Conservation (phyloP, 768 basidiomycete species). For the Strobilomyces dryophilus region DNA sequence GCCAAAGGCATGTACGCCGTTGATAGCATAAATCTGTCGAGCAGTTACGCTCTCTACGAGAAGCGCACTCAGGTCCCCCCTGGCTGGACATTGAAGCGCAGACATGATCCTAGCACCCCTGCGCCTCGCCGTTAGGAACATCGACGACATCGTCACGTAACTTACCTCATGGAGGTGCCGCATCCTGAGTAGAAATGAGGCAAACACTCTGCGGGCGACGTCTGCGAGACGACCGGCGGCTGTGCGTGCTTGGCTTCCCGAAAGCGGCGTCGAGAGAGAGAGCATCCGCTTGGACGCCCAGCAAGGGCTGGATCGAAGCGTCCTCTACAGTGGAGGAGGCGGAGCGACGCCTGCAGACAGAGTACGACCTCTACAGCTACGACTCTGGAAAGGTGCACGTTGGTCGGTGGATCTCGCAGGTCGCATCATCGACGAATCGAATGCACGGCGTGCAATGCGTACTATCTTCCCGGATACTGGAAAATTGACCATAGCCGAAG, state of each 20-base stretch:
- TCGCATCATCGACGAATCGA: background rate
- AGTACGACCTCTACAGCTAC: slow-evolving; percentile 33
- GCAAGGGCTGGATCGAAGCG: slow-evolving; percentile 27
- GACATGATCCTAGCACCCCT: slow-evolving; percentile 14
- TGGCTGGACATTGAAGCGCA: slow-evolving; percentile 36
- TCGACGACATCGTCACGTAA: slow-evolving; percentile 17
- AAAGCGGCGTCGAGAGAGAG: slow-evolving; percentile 21
- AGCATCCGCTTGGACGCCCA: slow-evolving; percentile 20
- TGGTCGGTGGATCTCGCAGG: slow-evolving; percentile 18
- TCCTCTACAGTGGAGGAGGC: slow-evolving; percentile 20
- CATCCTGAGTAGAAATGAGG: slow-evolving; percentile 33
- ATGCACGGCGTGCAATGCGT: slow-evolving; percentile 29
- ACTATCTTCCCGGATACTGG: slow-evolving; percentile 29
- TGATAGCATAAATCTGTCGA: too few relatives aligned
- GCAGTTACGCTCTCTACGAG: background rate
- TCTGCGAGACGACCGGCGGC: slow-evolving; percentile 24
- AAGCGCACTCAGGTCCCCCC: slow-evolving; percentile 8
- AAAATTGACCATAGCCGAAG: too few relatives aligned
- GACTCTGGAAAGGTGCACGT: slow-evolving; percentile 24
- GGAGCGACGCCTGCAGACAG: slow-evolving; percentile 30
- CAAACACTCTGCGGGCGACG: slow-evolving; percentile 24
- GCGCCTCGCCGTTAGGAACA: slow-evolving; percentile 25
- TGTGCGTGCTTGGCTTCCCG: slow-evolving; percentile 28
- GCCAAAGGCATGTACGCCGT: too few relatives aligned
- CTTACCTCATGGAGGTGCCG: slow-evolving; percentile 32